phyloP scores from a whole-genome alignment of 345 rosid genomes.

The Triadica sebifera region DNA sequence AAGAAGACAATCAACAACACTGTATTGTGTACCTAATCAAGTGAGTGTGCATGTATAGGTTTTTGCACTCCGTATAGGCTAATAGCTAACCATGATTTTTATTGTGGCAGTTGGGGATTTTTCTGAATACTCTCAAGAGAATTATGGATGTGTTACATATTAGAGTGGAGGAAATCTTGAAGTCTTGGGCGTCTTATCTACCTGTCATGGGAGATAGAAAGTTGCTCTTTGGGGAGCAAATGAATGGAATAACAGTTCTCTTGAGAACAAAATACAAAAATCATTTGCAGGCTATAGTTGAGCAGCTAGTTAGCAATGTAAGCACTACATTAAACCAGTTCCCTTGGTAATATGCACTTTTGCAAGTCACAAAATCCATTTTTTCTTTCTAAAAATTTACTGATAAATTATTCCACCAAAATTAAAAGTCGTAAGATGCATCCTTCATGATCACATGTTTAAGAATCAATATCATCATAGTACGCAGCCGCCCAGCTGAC shows the following conservation, averaged over 20 bases:
- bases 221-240: conserved; percentile 77
- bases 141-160: conserved; percentile 80
- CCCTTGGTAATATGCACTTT: background rate
- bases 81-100: conserved; percentile 13
- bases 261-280: conserved; percentile 91
- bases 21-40: conserved; percentile 75
- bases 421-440: background rate
- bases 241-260: conserved; percentile 82
- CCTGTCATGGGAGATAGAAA: conserved; percentile 75
- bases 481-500: background rate
- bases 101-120: conserved; percentile 68
- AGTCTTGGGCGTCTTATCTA: conserved; percentile 85
- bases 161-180: conserved; percentile 74
- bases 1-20: conserved; percentile 73
- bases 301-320: conserved; percentile 84
- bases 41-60: conserved; percentile 33
- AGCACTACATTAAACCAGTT: conserved; percentile 21
- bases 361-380: background rate
- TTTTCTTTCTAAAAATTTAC: background rate
- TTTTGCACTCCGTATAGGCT: background rate
- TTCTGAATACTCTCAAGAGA: conserved; percentile 86
- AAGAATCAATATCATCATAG: background rate
- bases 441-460: background rate
- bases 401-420: background rate
- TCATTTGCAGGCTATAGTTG: conserved; percentile 88